These are phyloP conservation scores for Circinella umbellata DNA, from an alignment of 371 early-diverging fungal species.

Conservation along the genomic window DNA sequence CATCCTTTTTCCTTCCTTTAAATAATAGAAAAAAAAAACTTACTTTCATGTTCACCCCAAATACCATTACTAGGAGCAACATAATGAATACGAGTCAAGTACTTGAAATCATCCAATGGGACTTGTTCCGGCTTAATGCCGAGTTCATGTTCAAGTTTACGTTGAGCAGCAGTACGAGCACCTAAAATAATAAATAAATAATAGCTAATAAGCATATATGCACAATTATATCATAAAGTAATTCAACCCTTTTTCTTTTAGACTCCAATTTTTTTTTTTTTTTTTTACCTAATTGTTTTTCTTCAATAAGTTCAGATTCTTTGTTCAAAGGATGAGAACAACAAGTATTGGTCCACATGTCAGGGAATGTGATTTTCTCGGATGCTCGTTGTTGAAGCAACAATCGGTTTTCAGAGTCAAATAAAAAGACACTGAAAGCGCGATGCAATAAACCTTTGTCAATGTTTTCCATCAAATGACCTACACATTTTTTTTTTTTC, in stretches of 20 bases:
- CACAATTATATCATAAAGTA: too few relatives aligned
- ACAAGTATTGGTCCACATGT: constrained; percentile 96
- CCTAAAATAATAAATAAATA: constrained; percentile 27
- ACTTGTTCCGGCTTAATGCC: constrained; percentile 86
- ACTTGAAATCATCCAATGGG: constrained; percentile 82
- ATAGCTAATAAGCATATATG: too few relatives aligned
- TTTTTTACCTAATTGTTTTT: constrained; percentile 69
- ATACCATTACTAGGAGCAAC: constrained; percentile 90
- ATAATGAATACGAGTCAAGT: constrained; percentile 94
- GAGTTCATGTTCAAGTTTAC: constrained; percentile 95
- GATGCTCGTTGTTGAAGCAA: constrained; percentile 92
- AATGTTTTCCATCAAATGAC: constrained; percentile 91
- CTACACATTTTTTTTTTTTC: constrained; percentile 37
- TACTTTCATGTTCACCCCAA: constrained; percentile 98
- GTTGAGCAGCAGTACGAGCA: constrained; percentile 64
- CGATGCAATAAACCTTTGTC: constrained; percentile 89
- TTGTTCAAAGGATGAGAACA: constrained; percentile 95
- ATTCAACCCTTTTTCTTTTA: neutral
- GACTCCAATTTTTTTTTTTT: too few relatives aligned
- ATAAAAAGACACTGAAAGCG: constrained; percentile 96
- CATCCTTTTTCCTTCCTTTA: neutral
- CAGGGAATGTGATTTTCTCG: constrained; percentile 98
- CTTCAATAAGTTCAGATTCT: constrained; percentile 81
- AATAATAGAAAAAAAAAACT: constrained; percentile 21
- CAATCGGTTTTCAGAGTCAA: constrained; percentile 79